These are phyloP conservation scores for Exophiala bonariae DNA, from an alignment of 2,329 filamentous ascomycete genomes.

Conservation along the genomic window DNA sequence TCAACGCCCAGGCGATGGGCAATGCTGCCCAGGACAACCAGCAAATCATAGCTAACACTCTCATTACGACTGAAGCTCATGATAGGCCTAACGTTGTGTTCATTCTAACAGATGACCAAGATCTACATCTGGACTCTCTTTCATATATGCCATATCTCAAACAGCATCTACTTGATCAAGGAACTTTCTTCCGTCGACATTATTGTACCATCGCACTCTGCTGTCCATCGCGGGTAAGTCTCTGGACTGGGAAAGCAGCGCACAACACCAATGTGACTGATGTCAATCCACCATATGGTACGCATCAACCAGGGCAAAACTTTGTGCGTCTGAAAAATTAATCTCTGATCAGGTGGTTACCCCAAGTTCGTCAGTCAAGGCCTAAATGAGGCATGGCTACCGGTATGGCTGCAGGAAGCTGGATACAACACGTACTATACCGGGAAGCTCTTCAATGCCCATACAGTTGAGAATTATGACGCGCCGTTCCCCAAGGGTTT, in stretches of 20 bases:
- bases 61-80: neutral
- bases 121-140: conserved; percentile 60
- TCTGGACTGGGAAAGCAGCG: conserved; percentile 66
- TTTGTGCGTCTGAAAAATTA: neutral
- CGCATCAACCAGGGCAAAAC: neutral
- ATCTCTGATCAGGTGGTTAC: conserved; percentile 37
- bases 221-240: conserved; percentile 65
- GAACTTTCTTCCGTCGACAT: conserved; percentile 61
- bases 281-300: conserved; percentile 42
- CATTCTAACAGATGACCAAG: conserved; percentile 68
- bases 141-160: conserved; percentile 60
- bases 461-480: conserved; percentile 52
- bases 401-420: conserved; percentile 52
- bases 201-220: conserved; percentile 68
- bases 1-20: no score
- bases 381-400: conserved; percentile 52
- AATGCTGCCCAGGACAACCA: no score
- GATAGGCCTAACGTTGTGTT: conserved; percentile 59
- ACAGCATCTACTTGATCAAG: conserved; percentile 57
- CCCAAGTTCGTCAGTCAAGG: conserved; percentile 54
- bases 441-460: conserved; percentile 56
- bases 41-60: neutral
- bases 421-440: conserved; percentile 57
- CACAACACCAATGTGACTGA: conserved; percentile 72
- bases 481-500: conserved; percentile 37